A percentile compares a stretch with the other conserved stretches of the same genome.
Evolutionary conservation across 176 grass and related monocot genomes (phyloP).

Genomic region (Saccharum officinarum): DNA sequence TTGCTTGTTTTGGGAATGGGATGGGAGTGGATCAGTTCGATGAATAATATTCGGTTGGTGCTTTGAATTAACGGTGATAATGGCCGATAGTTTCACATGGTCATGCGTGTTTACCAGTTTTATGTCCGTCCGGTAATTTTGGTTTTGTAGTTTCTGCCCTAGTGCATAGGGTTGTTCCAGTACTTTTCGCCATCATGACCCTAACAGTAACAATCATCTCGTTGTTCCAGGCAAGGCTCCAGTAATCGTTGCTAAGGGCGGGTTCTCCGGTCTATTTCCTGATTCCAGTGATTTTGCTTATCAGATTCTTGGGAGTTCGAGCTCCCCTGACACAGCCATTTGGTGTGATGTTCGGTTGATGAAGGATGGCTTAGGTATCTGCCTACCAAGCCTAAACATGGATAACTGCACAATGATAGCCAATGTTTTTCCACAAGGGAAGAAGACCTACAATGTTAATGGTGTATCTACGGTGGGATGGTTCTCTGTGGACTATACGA

Average conservation of each 20-base stretch:
- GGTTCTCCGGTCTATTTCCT: constrained; percentile 81
- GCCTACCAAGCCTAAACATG: constrained; percentile 61
- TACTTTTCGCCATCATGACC: not conserved
- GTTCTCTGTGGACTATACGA: constrained; percentile 64
- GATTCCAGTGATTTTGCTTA: constrained; percentile 72
- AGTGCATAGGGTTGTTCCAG: not conserved
- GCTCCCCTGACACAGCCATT: constrained; percentile 23
- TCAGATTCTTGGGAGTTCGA: not conserved
- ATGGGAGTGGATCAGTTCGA: not conserved
- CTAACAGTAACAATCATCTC: constrained; percentile 30
- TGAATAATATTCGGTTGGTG: not conserved
- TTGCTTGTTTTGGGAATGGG: not conserved
- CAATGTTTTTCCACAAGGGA: constrained; percentile 20
- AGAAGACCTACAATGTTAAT: constrained; percentile 61
- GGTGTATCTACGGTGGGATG: constrained; percentile 56
- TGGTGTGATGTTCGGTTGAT: constrained; percentile 79
- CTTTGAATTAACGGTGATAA: not conserved
- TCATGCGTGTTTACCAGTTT: not conserved
- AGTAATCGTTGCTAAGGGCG: constrained; percentile 69
- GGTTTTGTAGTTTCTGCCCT: not conserved
- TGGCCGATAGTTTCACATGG: not conserved
- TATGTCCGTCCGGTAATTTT: not conserved
- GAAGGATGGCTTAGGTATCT: constrained; percentile 64
- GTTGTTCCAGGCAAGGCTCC: constrained; percentile 62
- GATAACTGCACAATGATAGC: constrained; percentile 60